Evolutionary conservation across 2,329 filamentous ascomycete species (phyloP), one percentile per base, ranked within the genome.

Genomic region (Rhexocercosporidium sp.): DNA sequence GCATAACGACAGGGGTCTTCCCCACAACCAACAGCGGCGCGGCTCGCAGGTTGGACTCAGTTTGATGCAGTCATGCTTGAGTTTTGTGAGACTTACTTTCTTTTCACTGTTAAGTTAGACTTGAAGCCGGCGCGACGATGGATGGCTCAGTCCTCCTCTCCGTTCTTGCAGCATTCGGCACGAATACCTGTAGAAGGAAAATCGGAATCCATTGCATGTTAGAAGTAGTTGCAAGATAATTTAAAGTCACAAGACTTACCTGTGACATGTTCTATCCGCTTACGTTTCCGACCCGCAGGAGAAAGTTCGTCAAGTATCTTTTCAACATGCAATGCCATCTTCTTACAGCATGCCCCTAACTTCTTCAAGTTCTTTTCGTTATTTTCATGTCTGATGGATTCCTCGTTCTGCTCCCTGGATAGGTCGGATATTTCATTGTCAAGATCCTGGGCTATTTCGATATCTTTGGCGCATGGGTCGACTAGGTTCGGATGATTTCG

Each of bases 401-500:
- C 29, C 59, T 8, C 41, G 29, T n/a, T 46, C 44, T 6, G n/a
- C n/a, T n/a, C n/a, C n/a, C n/a, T n/a, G n/a, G n/a, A n/a, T n/a
- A 47, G 20, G 18, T 49, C 39, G 14, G 12, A 14, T 22, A 49
- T 16, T 1, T 53, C n/a, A 34, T 37, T 46, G 1, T 22, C 16
- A 25, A 37, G 14, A 27, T 1, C 16, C 8, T 51, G 22, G 9
- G 41, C 16, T 20, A 11, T 59, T 31, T 25, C 20, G 9, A 37
- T 7, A 22, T 62, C 59, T 9, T 9, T 27, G 8, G 49, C 39
- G 9, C 12, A 57, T 25, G 8, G 5, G 59, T 74, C 73, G 5
- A 59, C 70, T n/a, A n/a, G n/a, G 22, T 73, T 51, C 1, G 66
- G 16, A 22, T 47, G 44, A 25, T 47, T 11, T 22, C 12, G 22